phyloP scores from a whole-genome alignment of 148 eudicot genomes.

The Spergularia marina region DNA sequence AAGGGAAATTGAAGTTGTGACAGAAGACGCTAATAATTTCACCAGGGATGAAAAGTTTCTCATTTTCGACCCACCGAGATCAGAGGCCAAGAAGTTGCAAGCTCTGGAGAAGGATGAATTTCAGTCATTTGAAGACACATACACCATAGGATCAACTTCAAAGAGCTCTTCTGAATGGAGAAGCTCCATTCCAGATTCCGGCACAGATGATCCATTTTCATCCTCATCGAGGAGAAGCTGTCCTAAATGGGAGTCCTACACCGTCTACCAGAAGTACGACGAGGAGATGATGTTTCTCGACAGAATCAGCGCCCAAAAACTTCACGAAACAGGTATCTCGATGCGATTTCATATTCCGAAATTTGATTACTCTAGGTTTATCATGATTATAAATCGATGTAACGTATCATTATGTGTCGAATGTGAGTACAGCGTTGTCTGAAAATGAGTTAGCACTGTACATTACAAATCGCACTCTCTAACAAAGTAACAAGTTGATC shows the following conservation, averaged over 20 bases:
- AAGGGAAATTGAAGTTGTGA: slow-evolving; percentile 14
- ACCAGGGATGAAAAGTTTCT: slow-evolving; percentile 43
- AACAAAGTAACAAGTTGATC: neutral
- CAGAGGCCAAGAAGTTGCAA: slow-evolving; percentile 39
- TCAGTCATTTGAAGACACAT: slow-evolving; percentile 53
- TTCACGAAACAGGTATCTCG: slow-evolving; percentile 77
- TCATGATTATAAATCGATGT: too few relatives aligned
- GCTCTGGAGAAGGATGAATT: slow-evolving; percentile 36
- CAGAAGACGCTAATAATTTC: slow-evolving; percentile 20
- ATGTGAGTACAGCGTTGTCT: too few relatives aligned
- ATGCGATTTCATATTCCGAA: too few relatives aligned
- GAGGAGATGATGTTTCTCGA: slow-evolving; percentile 86
- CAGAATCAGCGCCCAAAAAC: slow-evolving; percentile 79
- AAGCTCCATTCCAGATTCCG: slow-evolving; percentile 76
- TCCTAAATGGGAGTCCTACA: slow-evolving; percentile 95
- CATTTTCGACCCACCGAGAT: slow-evolving; percentile 38
- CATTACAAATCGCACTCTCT: neutral
- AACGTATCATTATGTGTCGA: too few relatives aligned
- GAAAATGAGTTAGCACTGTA: too few relatives aligned
- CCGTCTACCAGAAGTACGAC: slow-evolving; percentile 88
- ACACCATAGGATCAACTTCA: slow-evolving; percentile 83
- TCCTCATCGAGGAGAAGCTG: slow-evolving; percentile 89
- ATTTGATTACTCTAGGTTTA: too few relatives aligned
- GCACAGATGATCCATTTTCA: slow-evolving; percentile 84
- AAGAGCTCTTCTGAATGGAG: slow-evolving; percentile 95